Evolutionary conservation across 1,284 basidiomycete species (phyloP).

Genomic region (Agroathelia rolfsii): DNA sequence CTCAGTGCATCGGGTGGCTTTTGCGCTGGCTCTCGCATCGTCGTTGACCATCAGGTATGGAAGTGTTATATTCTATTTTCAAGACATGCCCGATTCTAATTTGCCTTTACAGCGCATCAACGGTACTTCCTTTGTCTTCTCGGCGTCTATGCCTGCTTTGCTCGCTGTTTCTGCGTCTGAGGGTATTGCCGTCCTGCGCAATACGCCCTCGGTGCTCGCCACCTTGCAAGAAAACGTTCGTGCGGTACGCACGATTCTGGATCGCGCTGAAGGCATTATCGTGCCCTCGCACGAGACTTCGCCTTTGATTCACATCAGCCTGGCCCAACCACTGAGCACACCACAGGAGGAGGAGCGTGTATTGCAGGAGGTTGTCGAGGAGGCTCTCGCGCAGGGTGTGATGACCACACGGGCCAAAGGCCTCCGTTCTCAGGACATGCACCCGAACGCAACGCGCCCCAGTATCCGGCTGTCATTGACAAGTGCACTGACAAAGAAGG

Average conservation of each 20-base stretch:
- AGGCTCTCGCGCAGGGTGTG: conserved; percentile 68
- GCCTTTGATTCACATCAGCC: conserved; percentile 81
- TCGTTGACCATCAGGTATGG: conserved; percentile 80
- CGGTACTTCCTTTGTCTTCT: conserved; percentile 92
- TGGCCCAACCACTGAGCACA: conserved; percentile 32
- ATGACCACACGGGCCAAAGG: conserved; percentile 77
- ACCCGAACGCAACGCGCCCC: conserved; percentile 78
- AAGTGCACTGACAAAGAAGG: conserved; percentile 76
- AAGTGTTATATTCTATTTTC: background rate
- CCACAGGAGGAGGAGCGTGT: conserved; percentile 60
- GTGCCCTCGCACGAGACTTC: conserved; percentile 82
- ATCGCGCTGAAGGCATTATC: conserved; percentile 70
- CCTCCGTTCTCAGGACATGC: conserved; percentile 72
- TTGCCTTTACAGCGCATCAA: conserved; percentile 74
- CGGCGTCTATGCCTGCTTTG: conserved; percentile 87
- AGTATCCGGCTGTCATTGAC: conserved; percentile 80
- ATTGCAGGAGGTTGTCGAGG: conserved; percentile 85
- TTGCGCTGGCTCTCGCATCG: conserved; percentile 81
- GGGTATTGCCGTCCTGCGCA: conserved; percentile 70
- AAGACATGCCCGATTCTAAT: conserved; percentile 1
- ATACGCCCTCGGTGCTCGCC: conserved; percentile 65
- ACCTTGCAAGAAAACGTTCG: conserved; percentile 77
- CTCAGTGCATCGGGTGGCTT: conserved; percentile 88
- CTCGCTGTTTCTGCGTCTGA: conserved; percentile 83
- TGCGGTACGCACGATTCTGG: conserved; percentile 68